These are phyloP conservation scores for Stentor roeselii DNA, from an alignment of 73 alveolate genomes.

Conservation along the genomic window DNA sequence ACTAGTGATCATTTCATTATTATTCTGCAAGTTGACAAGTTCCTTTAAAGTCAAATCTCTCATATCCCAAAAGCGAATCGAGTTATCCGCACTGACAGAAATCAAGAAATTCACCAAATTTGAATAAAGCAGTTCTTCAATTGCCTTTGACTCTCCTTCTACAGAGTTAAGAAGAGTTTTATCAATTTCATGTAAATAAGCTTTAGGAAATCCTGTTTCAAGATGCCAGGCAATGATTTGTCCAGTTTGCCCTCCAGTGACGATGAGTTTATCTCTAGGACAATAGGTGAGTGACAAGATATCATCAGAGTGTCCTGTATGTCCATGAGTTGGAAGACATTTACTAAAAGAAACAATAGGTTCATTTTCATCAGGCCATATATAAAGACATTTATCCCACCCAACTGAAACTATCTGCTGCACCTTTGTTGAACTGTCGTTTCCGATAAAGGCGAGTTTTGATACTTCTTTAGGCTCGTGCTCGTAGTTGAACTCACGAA, in stretches of 20 bases:
- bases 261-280: constrained; percentile 39
- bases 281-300: constrained; percentile 52
- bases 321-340: constrained; percentile 42
- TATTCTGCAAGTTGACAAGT: not conserved
- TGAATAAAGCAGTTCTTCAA: constrained; percentile 33
- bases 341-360: constrained; percentile 38
- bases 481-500: constrained; percentile 45
- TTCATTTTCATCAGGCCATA: constrained; percentile 71
- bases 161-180: constrained; percentile 38
- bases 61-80: not conserved
- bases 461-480: constrained; percentile 38
- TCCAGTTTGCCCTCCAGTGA: constrained; percentile 75
- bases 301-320: constrained; percentile 63
- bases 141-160: constrained; percentile 53
- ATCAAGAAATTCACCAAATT: not conserved
- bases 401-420: constrained; percentile 60
- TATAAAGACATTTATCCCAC: constrained; percentile 60
- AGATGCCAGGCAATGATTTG: constrained; percentile 60
- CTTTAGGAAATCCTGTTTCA: constrained; percentile 62
- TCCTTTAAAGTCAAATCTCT: not conserved
- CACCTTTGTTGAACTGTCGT: constrained; percentile 31
- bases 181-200: constrained; percentile 54
- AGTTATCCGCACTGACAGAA: constrained; percentile 5
- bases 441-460: constrained; percentile 35
- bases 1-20: constrained; percentile 1